phyloP scores from a whole-genome alignment of 176 grass and related monocot species.

The Ampelocalamus luodianensis region DNA sequence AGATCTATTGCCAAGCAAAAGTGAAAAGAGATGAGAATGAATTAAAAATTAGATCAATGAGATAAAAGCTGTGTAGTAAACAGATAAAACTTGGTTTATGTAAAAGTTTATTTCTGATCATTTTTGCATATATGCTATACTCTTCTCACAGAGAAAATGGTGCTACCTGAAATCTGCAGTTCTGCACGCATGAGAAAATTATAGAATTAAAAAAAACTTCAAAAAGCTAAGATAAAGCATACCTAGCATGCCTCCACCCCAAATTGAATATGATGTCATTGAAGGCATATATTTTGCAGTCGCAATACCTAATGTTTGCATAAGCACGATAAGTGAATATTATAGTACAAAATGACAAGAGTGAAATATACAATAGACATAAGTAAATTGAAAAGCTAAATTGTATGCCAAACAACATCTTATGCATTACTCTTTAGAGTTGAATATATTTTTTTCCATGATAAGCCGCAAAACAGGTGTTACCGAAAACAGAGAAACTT shows the following conservation, averaged over 20 bases:
- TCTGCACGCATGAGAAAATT: constrained; percentile 15
- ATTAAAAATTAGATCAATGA: background rate
- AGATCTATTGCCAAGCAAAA: background rate
- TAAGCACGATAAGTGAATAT: constrained; percentile 18
- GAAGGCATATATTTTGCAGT: constrained; percentile 81
- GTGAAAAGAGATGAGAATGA: background rate
- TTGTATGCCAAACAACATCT: background rate
- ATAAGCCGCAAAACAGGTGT: background rate
- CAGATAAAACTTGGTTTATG: constrained; percentile 2
- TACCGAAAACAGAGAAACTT: background rate
- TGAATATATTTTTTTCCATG: background rate
- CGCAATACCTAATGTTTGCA: constrained; percentile 67
- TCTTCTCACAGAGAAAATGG: constrained; percentile 15
- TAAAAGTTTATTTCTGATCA: constrained; percentile 1
- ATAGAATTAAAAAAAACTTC: background rate
- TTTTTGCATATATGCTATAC: background rate
- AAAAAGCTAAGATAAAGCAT: constrained; percentile 29
- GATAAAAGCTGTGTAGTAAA: background rate
- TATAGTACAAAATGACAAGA: constrained; percentile 2
- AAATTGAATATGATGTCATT: constrained; percentile 65
- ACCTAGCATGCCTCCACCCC: constrained; percentile 73
- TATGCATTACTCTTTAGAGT: background rate
- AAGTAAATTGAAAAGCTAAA: background rate
- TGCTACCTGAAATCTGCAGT: constrained; percentile 26
- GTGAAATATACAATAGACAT: background rate